These are phyloP conservation scores for Albifimbria verrucaria DNA, from an alignment of 2,329 filamentous ascomycete species.

Conservation along the genomic window DNA sequence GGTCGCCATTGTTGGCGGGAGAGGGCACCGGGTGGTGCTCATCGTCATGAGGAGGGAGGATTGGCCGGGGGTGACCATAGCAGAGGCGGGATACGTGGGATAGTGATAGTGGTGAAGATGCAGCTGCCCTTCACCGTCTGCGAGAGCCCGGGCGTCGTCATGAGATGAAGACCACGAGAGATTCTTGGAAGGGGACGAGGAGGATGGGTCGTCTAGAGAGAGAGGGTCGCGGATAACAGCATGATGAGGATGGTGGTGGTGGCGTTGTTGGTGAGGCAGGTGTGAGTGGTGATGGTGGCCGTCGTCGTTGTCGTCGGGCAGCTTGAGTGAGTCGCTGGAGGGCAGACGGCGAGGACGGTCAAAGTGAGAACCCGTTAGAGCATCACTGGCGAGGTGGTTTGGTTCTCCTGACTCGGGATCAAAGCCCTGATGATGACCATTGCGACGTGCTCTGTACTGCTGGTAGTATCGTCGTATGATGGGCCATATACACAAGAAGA, in stretches of 20 bases:
- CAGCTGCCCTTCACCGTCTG: not conserved
- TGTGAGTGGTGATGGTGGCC: not conserved
- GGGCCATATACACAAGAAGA: not conserved
- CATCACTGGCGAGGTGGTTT: slow-evolving; percentile 25
- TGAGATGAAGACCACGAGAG: not conserved
- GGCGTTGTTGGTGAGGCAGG: not conserved
- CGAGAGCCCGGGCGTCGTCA: not conserved
- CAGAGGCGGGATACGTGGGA: not conserved
- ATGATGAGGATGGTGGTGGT: not conserved
- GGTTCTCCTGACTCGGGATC: not conserved
- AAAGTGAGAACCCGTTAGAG: slow-evolving; percentile 16
- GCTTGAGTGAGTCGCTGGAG: slow-evolving; percentile 34
- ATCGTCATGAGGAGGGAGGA: not conserved
- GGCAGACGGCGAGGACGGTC: slow-evolving; percentile 24
- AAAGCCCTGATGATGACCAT: not conserved
- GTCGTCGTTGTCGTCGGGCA: slow-evolving; percentile 15
- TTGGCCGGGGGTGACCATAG: not conserved
- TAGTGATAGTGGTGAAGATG: not conserved
- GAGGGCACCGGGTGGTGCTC: slow-evolving; percentile 12
- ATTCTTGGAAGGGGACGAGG: not conserved
- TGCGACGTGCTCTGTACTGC: not conserved
- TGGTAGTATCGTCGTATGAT: not conserved
- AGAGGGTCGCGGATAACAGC: not conserved
- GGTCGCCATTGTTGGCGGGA: slow-evolving; percentile 19
- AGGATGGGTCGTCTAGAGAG: not conserved